Percentiles rank a stretch among this genome's conserved stretches.
Evolutionary conservation across 2,329 filamentous ascomycete species (phyloP).

Genomic region (Cytospora leucostoma): DNA sequence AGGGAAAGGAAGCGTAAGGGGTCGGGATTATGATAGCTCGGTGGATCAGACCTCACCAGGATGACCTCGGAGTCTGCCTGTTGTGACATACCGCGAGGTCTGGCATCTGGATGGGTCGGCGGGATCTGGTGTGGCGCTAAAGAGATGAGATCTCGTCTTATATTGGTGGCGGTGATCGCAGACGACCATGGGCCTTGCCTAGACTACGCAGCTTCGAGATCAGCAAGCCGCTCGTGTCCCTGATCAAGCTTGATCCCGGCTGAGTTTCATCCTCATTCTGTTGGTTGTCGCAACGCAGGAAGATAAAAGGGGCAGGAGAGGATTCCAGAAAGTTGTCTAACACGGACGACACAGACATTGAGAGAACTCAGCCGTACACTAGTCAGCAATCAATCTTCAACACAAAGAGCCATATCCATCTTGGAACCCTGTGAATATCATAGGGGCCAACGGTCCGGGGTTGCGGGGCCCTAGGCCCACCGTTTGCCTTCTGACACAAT

Average conservation of each 20-base stretch:
- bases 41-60: background rate
- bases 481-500: background rate
- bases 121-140: background rate
- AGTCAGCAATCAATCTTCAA: background rate
- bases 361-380: slow-evolving; percentile 2
- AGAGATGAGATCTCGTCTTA: background rate
- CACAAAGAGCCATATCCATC: background rate
- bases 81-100: background rate
- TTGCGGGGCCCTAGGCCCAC: slow-evolving; percentile 1
- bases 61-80: slow-evolving; percentile 1
- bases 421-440: background rate
- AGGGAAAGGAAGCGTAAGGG: background rate
- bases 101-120: slow-evolving; percentile 11
- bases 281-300: background rate
- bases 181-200: background rate
- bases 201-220: background rate
- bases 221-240: background rate
- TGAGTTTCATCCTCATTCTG: slow-evolving; percentile 8
- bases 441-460: slow-evolving; percentile 6
- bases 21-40: background rate
- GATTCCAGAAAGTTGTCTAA: background rate
- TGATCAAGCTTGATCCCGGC: background rate
- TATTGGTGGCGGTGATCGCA: background rate
- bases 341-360: background rate
- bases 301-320: background rate